Conservation (phyloP, 208 protist genomes). For the Acanthamoeba rhysodes region DNA sequence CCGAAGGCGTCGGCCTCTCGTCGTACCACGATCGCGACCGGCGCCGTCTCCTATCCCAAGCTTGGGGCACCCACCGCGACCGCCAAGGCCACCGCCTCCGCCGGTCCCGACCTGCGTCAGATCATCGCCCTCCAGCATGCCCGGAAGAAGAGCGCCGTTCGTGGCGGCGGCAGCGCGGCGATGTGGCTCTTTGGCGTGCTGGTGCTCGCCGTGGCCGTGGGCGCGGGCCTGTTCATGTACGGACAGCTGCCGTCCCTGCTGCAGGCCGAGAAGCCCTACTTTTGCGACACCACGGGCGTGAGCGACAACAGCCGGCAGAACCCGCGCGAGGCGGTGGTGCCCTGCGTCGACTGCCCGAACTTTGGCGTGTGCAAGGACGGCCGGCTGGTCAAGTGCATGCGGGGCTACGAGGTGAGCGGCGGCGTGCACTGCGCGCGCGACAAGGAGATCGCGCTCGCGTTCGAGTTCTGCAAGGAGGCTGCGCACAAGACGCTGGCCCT, state of each 20-base stretch:
- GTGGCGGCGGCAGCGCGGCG: neutral
- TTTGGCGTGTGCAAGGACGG: constrained; percentile 46
- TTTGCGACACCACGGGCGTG: neutral
- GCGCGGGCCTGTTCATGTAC: neutral
- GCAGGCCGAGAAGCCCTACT: neutral
- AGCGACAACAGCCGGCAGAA: neutral
- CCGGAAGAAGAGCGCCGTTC: neutral
- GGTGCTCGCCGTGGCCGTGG: neutral
- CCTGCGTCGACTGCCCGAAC: constrained; percentile 15
- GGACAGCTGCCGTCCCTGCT: neutral
- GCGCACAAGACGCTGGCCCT: neutral
- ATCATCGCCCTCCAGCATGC: neutral
- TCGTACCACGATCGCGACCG: neutral
- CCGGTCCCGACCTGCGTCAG: neutral
- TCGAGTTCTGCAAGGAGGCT: constrained; percentile 20
- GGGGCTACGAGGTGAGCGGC: constrained; percentile 38
- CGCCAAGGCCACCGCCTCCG: neutral
- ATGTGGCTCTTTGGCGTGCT: neutral
- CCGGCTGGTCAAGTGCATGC: constrained; percentile 28
- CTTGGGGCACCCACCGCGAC: neutral
- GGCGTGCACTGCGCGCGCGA: neutral
- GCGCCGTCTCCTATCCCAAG: constrained; percentile 13
- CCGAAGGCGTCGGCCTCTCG: neutral
- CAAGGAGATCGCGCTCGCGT: neutral
- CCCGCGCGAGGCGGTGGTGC: neutral